Evolutionary conservation across 1,139 yeast species (phyloP), one percentile per base, ranked within the genome.

Genomic region (Magnusiomyces tetraspermus): DNA sequence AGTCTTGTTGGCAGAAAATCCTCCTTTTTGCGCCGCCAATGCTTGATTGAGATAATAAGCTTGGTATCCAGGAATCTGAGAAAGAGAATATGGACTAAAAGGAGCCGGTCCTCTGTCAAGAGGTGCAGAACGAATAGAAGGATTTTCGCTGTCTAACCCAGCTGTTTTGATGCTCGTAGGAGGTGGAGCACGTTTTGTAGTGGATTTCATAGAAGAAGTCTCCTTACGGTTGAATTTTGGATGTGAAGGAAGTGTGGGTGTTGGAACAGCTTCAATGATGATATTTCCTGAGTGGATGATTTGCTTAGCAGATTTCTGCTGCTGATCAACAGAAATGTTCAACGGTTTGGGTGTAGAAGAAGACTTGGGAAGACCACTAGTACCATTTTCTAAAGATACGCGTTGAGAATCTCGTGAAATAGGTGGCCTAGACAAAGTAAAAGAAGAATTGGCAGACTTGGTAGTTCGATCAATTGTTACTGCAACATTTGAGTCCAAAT

Each of bases 51-150:
- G 15, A 15, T 26, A 8, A 24, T 37, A 42, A 28, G 48, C 37
- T 44, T 28, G 42, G 53, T 43, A 40, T 40, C 40, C 51, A 23
- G 30, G 50, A 21, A 45, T 31, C 11, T 45, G 23, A 19, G 48
- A 45, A 36, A 50, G 10, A 5, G 38, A 37, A 36, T 51, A 49
- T 10, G 56, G 54, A 19, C 54, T 47, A 26, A 51, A 54, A 15
- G 53, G 56, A 4, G 53, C 48, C 31, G 48, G 44, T 31, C 47
- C 40, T 23, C 48, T 31, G 17, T 45, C 31, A n/a, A 51, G 43
- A n/a, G 56, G 56, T 10, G 56, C 56, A 13, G 56, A 54, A 33
- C 46, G 51, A 28, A 54, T 51, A 3, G 56, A 49, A 4, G 56
- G 54, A 5, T 48, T 48, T 13, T 48, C 38, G n/a, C 45, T 40